Conservation (phyloP, 805 yeast species). For the Lipomyces starkeyi region DNA sequence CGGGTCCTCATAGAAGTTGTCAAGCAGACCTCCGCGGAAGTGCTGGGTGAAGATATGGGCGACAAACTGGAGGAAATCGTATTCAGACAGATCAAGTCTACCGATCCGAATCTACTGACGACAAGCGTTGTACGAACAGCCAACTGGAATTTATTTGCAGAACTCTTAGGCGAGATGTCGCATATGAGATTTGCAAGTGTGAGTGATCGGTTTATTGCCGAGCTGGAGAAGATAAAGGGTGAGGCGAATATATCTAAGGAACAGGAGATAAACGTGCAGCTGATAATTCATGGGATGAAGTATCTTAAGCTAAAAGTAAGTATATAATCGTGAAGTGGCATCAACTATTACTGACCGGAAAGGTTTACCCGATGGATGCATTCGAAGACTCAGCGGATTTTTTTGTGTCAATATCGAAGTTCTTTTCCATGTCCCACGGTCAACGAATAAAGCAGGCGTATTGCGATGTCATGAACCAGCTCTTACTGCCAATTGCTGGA, state of each 20-base stretch:
- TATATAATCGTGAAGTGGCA: neutral
- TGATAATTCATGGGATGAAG: constrained; percentile 90
- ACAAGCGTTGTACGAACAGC: constrained; percentile 80
- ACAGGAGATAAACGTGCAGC: constrained; percentile 67
- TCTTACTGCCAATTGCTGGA: constrained; percentile 83
- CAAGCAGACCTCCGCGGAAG: constrained; percentile 77
- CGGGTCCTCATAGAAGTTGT: constrained; percentile 92
- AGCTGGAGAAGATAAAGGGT: constrained; percentile 68
- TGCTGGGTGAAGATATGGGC: constrained; percentile 76
- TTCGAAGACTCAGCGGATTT: constrained; percentile 96
- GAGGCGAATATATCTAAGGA: constrained; percentile 47
- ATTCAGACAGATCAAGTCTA: constrained; percentile 83
- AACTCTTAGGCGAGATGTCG: constrained; percentile 88
- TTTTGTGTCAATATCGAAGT: constrained; percentile 81
- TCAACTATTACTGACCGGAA: neutral
- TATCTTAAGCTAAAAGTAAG: constrained; percentile 64
- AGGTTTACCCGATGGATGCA: constrained; percentile 80
- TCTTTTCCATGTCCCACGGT: constrained; percentile 69
- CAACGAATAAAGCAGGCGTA: constrained; percentile 74
- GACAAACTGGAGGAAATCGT: constrained; percentile 91
- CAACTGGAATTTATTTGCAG: constrained; percentile 92
- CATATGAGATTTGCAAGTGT: constrained; percentile 82
- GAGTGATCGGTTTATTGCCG: constrained; percentile 91
- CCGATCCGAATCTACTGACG: constrained; percentile 75
- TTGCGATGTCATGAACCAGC: constrained; percentile 78